Evolutionary conservation across 1,284 basidiomycete species (phyloP).

Genomic region (Waitea zeae): DNA sequence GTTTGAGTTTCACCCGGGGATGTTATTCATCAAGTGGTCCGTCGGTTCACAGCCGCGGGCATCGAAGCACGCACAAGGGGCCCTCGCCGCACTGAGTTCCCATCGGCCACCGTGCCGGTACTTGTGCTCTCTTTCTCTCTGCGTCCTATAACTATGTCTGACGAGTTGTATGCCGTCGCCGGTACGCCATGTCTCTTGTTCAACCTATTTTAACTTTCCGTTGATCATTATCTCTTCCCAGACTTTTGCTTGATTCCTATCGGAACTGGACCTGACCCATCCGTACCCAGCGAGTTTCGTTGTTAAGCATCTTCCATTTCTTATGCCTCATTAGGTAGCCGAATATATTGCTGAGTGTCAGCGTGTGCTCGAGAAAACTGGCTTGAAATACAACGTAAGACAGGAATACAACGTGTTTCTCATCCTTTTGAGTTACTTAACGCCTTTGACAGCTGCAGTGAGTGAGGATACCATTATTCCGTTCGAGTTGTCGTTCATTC

Average conservation of each 20-base stretch:
- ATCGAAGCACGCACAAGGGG: no score
- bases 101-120: no score
- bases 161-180: conserved; percentile 46
- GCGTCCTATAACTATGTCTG: not conserved
- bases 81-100: no score
- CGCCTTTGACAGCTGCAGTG: conserved; percentile 49
- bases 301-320: conserved; percentile 4
- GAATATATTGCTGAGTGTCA: conserved; percentile 67
- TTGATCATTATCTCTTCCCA: conserved; percentile 11
- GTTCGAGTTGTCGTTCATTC: no score
- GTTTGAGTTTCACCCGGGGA: no score
- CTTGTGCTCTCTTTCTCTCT: not conserved
- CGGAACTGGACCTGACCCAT: not conserved
- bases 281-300: conserved; percentile 1
- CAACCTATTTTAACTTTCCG: not conserved
- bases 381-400: conserved; percentile 63
- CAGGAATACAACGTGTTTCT: not conserved
- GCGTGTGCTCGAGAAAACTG: conserved; percentile 63
- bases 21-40: no score
- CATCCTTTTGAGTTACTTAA: no score
- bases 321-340: conserved; percentile 28
- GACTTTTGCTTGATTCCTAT: conserved; percentile 79
- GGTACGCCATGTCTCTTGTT: conserved; percentile 17
- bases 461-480: no score
- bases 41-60: no score